Base-by-base conservation (phyloP, 768 basidiomycete genomes). In the Tylopilus cervinicoccineus region DNA sequence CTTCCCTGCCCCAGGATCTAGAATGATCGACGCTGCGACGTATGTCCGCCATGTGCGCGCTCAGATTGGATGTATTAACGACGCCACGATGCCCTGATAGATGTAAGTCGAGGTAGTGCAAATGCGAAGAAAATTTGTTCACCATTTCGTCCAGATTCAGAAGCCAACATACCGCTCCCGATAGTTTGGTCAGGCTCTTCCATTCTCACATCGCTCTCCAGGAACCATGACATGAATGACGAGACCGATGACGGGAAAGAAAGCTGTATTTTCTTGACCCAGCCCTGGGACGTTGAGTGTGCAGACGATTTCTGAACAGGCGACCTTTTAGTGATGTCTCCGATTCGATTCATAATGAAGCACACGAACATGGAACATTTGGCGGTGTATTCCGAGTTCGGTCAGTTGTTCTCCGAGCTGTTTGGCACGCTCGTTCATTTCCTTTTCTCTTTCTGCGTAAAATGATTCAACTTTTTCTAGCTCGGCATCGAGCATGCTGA, bases 401-500 rank as follows among this genome's bases (percentile, higher is more conserved):
- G 76, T 65, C 12, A 95, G 74, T 61, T 96, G 93, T 31, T 74
- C 72, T 50, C 79, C 76, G 6, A 98, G 67, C 19, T 66, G 42
- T 24, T 70, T 59, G 13, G 72, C 72, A 19, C 72, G 76, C 2
- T 61, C 63, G 8, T 67, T 67, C 80, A 79, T 84, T 68, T 77
- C 81, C 38, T 74, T 74, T 68, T 83, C 93, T 22, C 83, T 77
- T 23, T 79, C 80, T 3, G 77, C 59, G 62, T 90, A 99, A 66
- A 99, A 99, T 1, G 71, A 66, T 52, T 91, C 89, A 11, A 97
- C 81, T 64, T 94, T 96, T n/a, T 86, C 81, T 4, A 97, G 72
- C 61, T 99, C 84, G 0, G 61, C 61, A 56, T 95, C 88, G 9
- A 97, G 74, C 23, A 81, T 73, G 2, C 78, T 74, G 52, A 98